These are phyloP conservation scores for Penicillium macrosclerotiorum DNA, from an alignment of 495 filamentous ascomycete genomes.

Conservation along the genomic window DNA sequence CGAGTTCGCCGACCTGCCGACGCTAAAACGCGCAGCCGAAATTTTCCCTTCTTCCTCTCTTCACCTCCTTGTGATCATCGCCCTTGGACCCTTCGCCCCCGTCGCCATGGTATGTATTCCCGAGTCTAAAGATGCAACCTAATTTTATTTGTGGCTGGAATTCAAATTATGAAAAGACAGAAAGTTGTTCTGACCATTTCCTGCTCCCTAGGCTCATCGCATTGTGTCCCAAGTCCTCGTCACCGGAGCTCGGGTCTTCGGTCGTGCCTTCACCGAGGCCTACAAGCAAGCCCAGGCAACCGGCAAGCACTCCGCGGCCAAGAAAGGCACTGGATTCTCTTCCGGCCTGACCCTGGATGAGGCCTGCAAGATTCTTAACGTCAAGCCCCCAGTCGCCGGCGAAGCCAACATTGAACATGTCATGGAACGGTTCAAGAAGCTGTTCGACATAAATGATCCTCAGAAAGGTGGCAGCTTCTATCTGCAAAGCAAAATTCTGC, in stretches of 20 bases:
- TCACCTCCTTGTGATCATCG: constrained; percentile 28
- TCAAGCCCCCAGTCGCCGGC: constrained; percentile 81
- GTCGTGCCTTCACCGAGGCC: constrained; percentile 87
- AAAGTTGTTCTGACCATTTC: constrained; percentile 1
- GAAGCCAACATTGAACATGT: constrained; percentile 72
- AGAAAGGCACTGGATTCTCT: constrained; percentile 49
- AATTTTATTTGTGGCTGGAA: neutral
- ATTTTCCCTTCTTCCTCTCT: constrained; percentile 37
- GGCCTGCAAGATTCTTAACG: constrained; percentile 96
- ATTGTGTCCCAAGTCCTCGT: constrained; percentile 91
- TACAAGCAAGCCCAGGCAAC: constrained; percentile 89
- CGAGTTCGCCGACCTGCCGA: constrained; percentile 19
- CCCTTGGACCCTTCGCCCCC: constrained; percentile 14
- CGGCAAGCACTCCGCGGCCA: constrained; percentile 71
- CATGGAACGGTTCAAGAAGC: constrained; percentile 84
- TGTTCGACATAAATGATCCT: constrained; percentile 93
- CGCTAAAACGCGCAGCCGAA: constrained; percentile 36
- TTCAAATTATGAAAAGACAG: no score
- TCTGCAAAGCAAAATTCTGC: constrained; percentile 91
- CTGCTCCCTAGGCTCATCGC: constrained; percentile 74
- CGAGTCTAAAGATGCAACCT: neutral
- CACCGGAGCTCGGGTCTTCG: constrained; percentile 84
- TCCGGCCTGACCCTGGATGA: constrained; percentile 87
- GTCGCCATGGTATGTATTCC: constrained; percentile 28
- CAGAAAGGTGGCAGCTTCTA: constrained; percentile 97